A percentile compares a stretch with the other conserved stretches of the same genome.
Evolutionary conservation across 179 eudicot genomes (phyloP).

Genomic region (Amaranthus tricolor): DNA sequence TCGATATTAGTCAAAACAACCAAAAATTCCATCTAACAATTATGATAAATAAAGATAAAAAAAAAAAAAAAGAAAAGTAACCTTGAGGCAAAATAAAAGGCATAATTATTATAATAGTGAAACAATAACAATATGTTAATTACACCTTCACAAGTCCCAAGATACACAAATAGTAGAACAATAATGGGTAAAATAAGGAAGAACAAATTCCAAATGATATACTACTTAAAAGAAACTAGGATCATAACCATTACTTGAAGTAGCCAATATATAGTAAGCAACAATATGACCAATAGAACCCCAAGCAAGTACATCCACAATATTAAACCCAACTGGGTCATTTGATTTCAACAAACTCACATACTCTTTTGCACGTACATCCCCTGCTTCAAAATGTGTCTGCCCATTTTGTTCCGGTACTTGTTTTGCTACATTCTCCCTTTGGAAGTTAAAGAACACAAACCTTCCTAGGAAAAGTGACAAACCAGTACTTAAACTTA

Average conservation of each 20-base stretch:
- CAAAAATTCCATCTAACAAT: no score
- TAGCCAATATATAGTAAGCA: conserved; percentile 87
- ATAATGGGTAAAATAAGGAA: no score
- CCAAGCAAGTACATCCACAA: conserved; percentile 92
- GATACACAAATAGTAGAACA: not conserved
- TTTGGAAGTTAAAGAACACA: conserved; percentile 90
- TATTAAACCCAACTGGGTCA: conserved; percentile 89
- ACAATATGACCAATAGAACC: conserved; percentile 91
- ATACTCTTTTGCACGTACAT: conserved; percentile 75
- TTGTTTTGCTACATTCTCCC: conserved; percentile 86
- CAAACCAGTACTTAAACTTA: conserved; percentile 79
- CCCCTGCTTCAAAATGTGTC: conserved; percentile 89
- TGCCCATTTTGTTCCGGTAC: conserved; percentile 84
- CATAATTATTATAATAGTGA: no score
- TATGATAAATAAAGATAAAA: no score
- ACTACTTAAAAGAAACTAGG: conserved; percentile 61
- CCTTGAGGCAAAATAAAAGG: no score
- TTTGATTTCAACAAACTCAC: conserved; percentile 76
- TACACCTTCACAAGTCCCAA: not conserved
- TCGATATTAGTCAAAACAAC: no score
- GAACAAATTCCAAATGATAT: not conserved
- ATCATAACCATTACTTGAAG: conserved; percentile 93
- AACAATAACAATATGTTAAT: not conserved
- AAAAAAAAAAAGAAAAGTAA: no score
- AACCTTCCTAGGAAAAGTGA: conserved; percentile 86